A percentile compares a stretch with the other conserved stretches of the same genome.
These are phyloP conservation scores for Triticum dicoccoides DNA, from an alignment of 176 grass and related monocot genomes.

Conservation along the genomic window DNA sequence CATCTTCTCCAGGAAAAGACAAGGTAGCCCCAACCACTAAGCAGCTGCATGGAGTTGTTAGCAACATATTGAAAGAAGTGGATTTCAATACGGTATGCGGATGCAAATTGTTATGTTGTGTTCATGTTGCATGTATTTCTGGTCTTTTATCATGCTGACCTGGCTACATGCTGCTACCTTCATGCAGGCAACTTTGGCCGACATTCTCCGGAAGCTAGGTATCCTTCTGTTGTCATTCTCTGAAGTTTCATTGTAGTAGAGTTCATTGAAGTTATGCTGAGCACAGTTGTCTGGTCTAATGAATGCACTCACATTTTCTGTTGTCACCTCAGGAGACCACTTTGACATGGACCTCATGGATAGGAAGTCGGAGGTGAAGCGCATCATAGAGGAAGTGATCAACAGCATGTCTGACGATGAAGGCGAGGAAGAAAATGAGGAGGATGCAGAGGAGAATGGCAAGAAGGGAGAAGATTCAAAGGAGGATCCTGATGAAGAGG, in stretches of 20 bases:
- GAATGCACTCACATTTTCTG: background rate
- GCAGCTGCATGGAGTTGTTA: constrained; percentile 82
- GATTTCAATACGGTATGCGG: constrained; percentile 91
- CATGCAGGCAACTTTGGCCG: constrained; percentile 85
- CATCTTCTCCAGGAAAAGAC: constrained; percentile 60
- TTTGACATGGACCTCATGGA: constrained; percentile 90
- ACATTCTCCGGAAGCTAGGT: constrained; percentile 97
- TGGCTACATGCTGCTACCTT: background rate
- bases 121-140: background rate
- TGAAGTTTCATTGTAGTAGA: background rate
- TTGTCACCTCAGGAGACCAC: constrained; percentile 54
- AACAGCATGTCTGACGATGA: constrained; percentile 85
- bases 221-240: constrained; percentile 10
- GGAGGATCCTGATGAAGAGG: constrained; percentile 37
- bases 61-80: constrained; percentile 88
- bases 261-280: background rate
- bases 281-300: background rate
- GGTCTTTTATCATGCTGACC: background rate
- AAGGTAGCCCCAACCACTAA: constrained; percentile 65
- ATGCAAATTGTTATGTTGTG: constrained; percentile 5
- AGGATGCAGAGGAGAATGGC: constrained; percentile 35
- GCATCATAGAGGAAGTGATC: constrained; percentile 87
- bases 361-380: constrained; percentile 86
- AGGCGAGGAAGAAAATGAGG: constrained; percentile 50
- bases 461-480: constrained; percentile 40